Percentiles rank a stretch among this genome's conserved stretches.
Evolutionary conservation across 371 early-diverging fungal species (phyloP).

Genomic region (Mucor ambiguus): DNA sequence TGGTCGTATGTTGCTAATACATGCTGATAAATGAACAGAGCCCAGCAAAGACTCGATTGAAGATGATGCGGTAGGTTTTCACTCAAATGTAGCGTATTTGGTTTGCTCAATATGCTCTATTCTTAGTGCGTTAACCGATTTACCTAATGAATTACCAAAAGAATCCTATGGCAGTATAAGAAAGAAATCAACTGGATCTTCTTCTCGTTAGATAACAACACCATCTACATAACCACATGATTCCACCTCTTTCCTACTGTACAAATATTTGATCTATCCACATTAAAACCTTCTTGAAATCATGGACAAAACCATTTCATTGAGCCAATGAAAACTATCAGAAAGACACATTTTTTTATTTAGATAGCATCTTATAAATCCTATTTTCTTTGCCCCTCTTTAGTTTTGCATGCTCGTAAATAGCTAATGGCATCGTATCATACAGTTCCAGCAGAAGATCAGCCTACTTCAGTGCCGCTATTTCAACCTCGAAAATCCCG

Average conservation of each 20-base stretch:
- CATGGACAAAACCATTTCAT: background rate
- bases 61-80: constrained; percentile 26
- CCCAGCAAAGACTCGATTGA: constrained; percentile 35
- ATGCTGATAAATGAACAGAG: constrained; percentile 16
- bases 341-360: background rate
- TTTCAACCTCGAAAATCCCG: constrained; percentile 19
- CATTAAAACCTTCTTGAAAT: background rate
- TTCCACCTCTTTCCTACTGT: background rate
- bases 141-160: constrained; percentile 23
- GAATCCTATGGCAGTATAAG: constrained; percentile 11
- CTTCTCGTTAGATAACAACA: constrained; percentile 5
- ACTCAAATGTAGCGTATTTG: background rate
- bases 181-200: constrained; percentile 6
- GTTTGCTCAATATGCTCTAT: background rate
- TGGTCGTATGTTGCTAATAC: background rate
- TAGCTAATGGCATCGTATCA: constrained; percentile 33
- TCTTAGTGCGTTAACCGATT: constrained; percentile 17
- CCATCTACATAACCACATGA: background rate
- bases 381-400: background rate
- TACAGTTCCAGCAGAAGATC: constrained; percentile 31
- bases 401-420: background rate
- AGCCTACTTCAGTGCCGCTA: constrained; percentile 9
- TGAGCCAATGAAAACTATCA: background rate
- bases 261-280: background rate
- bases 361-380: background rate